Evolutionary conservation across 768 basidiomycete species (phyloP).

Genomic region (Lentinula guzmanii): DNA sequence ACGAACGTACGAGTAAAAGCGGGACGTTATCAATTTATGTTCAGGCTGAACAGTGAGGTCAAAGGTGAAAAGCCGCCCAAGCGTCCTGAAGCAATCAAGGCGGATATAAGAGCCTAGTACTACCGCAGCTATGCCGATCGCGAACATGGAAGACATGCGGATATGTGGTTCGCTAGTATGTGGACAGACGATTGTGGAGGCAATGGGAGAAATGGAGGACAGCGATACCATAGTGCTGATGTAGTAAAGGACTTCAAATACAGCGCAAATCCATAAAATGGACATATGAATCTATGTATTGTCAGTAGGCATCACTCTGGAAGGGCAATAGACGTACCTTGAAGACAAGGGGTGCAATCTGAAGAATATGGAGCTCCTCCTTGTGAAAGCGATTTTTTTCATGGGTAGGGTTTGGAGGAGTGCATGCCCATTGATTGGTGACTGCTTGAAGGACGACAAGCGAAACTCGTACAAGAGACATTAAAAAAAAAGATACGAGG

Average conservation of each 20-base stretch:
- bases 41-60: slow-evolving; percentile 49
- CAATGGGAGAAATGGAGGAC: slow-evolving; percentile 26
- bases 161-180: slow-evolving; percentile 19
- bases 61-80: slow-evolving; percentile 53
- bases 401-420: slow-evolving; percentile 52
- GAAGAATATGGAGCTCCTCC: slow-evolving; percentile 43
- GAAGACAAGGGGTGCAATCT: slow-evolving; percentile 52
- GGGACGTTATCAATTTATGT: slow-evolving; percentile 45
- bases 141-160: slow-evolving; percentile 35
- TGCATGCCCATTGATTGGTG: slow-evolving; percentile 45
- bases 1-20: slow-evolving; percentile 45
- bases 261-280: slow-evolving; percentile 43
- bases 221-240: slow-evolving; percentile 22
- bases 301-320: not conserved
- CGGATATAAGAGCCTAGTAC: slow-evolving; percentile 42
- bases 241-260: slow-evolving; percentile 44
- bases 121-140: slow-evolving; percentile 37
- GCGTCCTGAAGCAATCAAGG: slow-evolving; percentile 45
- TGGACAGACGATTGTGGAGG: slow-evolving; percentile 26
- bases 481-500: slow-evolving; percentile 14
- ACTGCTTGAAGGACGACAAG: slow-evolving; percentile 45
- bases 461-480: slow-evolving; percentile 42
- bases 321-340: slow-evolving; percentile 27
- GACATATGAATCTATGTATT: slow-evolving; percentile 38
- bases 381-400: slow-evolving; percentile 47